Base-by-base conservation (phyloP, 2,329 filamentous ascomycete genomes). In the Byssothecium circinans region DNA sequence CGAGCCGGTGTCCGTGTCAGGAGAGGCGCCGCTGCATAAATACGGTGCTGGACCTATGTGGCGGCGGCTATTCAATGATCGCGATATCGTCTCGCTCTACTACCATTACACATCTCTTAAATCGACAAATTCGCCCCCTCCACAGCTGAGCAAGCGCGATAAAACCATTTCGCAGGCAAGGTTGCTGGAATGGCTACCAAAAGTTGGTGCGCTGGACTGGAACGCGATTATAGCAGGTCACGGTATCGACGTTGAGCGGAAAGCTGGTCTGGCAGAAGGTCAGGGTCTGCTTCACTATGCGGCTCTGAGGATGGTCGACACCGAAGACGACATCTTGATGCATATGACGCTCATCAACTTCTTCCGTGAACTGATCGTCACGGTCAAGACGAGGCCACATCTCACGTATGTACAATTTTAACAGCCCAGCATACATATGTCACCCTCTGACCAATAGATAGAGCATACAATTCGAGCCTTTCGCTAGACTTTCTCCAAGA, bases 41-140 rank as follows among this genome's bases (percentile, higher is more conserved):
- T 66, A 66, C 49, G 70, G 58, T 7, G 56, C 57, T 35, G 67
- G 62, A 1, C 66, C 83, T 1, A 73, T 86, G 59, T 85, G 82
- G 83, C 78, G 81, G 59, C 78, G 83, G 15, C 56, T 86, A 1
- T 85, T 86, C 57, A 75, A 76, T 2, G 83, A 86, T 53, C 77
- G 74, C 48, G 76, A 84, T 57, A 76, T 85, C 6, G 84, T 84
- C 55, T 72, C 71, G 1, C 69, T 78, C 7, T 71, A 85, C 25
- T 86, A 82, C 65, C 75, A 77, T 23, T 72, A 78, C 42, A 83
- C 79, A 58, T 79, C 76, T 51, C 66, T 78, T 34, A 67, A 68
- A 36, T 50, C 68, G 14, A 65, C 67, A n/a, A 53, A 67, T 23
- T 59, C 58, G 3, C 56, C 74, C 14, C 43, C 57, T 8, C 63